phyloP scores from a whole-genome alignment of 2,329 filamentous ascomycete species.

The Sporothrix protearum region DNA sequence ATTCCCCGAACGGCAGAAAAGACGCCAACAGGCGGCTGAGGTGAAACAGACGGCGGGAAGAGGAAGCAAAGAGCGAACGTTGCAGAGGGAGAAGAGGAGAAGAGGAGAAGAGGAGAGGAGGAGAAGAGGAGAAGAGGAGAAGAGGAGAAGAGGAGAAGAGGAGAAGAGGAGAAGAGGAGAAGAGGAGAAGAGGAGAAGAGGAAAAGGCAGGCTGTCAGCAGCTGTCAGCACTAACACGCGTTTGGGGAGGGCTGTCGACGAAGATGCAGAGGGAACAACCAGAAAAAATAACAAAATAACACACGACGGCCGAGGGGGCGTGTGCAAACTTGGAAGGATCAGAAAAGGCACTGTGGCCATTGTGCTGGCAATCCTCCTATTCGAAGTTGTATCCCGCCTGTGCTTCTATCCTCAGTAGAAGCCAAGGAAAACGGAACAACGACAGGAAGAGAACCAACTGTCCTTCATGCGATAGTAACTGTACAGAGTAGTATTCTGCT shows the following conservation, averaged over 20 bases:
- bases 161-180: neutral
- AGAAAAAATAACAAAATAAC: neutral
- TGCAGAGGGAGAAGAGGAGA: too few species aligned
- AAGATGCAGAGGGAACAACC: neutral
- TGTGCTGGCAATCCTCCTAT: neutral
- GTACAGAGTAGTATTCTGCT: too few species aligned
- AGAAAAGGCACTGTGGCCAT: neutral
- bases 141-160: too few species aligned
- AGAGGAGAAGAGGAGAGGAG: neutral
- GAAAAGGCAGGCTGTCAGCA: slow-evolving; percentile 2
- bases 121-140: neutral
- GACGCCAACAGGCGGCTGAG: neutral
- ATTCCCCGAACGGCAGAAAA: neutral
- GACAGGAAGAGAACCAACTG: neutral
- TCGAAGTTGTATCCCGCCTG: neutral
- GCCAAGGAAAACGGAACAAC: neutral
- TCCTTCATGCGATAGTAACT: too few species aligned
- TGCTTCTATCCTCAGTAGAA: neutral
- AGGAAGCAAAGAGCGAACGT: neutral
- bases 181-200: neutral
- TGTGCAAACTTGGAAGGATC: neutral
- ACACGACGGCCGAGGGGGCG: neutral
- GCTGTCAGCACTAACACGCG: slow-evolving; percentile 15
- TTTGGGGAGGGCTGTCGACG: neutral
- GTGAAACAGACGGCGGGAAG: neutral